Evolutionary conservation across 495 filamentous ascomycete genomes (phyloP).

Genomic region (Aspergillus funiculosus): DNA sequence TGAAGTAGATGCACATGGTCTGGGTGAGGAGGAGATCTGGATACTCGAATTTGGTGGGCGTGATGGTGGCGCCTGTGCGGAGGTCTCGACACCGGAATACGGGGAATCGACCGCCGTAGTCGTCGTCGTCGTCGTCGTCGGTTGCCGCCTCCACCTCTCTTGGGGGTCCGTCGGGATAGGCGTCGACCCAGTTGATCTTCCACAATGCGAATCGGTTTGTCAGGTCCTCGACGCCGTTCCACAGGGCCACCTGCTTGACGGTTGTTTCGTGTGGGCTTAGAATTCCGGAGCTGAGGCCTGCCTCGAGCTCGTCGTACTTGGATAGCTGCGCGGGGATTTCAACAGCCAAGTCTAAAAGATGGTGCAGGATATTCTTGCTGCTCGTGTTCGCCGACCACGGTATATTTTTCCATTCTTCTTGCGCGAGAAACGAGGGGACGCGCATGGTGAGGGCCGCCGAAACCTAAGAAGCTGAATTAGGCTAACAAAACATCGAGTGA

Average conservation of each 20-base stretch:
- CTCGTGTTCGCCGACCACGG: slow-evolving; percentile 40
- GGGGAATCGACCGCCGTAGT: slow-evolving; percentile 34
- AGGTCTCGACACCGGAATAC: slow-evolving; percentile 37
- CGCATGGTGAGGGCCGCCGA: slow-evolving; percentile 31
- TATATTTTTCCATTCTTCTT: slow-evolving; percentile 40
- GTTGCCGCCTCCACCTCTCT: slow-evolving; percentile 24
- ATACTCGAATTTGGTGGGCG: slow-evolving; percentile 34
- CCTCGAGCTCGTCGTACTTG: slow-evolving; percentile 30
- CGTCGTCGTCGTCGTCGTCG: too few relatives aligned
- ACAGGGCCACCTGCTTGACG: slow-evolving; percentile 35
- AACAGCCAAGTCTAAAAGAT: slow-evolving; percentile 37
- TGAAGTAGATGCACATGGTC: slow-evolving; percentile 41
- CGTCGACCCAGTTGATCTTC: slow-evolving; percentile 33
- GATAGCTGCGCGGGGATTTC: slow-evolving; percentile 33
- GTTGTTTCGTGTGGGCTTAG: slow-evolving; percentile 32
- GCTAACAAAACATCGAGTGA: background rate
- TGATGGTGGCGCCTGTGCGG: slow-evolving; percentile 34
- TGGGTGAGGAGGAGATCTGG: slow-evolving; percentile 40
- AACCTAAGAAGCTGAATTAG: slow-evolving; percentile 23
- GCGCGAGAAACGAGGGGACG: slow-evolving; percentile 33
- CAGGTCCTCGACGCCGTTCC: slow-evolving; percentile 35
- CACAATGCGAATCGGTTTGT: slow-evolving; percentile 31
- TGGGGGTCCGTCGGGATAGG: slow-evolving; percentile 32
- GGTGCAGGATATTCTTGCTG: slow-evolving; percentile 39
- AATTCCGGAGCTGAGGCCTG: slow-evolving; percentile 15